Evolutionary conservation across 768 basidiomycete species (phyloP).

Genomic region (Lactarius tabidus): DNA sequence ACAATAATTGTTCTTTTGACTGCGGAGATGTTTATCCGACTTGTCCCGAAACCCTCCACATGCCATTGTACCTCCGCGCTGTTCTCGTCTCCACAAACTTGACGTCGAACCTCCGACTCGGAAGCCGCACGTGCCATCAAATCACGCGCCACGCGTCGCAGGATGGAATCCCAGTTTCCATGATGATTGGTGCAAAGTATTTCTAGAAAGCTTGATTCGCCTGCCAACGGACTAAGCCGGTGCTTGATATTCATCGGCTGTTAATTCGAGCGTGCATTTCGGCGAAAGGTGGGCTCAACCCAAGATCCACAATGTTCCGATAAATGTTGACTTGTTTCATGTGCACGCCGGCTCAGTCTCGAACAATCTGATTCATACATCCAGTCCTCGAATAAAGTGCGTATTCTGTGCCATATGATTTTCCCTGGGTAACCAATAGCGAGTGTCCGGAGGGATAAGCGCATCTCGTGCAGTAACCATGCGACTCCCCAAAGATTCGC

Average conservation of each 20-base stretch:
- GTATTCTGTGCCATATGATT: background rate
- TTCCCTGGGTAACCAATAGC: background rate
- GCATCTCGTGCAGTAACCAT: background rate
- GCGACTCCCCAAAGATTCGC: background rate
- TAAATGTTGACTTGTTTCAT: background rate
- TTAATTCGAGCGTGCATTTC: background rate
- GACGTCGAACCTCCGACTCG: no score
- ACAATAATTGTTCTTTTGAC: background rate
- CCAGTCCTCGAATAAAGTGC: background rate
- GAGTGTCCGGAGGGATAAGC: background rate
- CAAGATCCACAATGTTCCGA: background rate
- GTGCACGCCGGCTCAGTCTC: background rate
- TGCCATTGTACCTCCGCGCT: background rate
- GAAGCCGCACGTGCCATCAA: background rate
- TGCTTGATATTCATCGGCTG: background rate
- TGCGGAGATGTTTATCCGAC: no score
- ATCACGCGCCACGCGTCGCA: background rate
- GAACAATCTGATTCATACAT: background rate
- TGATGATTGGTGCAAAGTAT: background rate
- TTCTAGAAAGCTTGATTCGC: background rate
- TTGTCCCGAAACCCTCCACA: no score
- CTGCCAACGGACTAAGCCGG: background rate
- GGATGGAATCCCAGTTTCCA: background rate
- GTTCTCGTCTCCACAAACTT: background rate
- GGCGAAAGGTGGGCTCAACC: background rate